These are phyloP conservation scores for Nothopassalora personata DNA, from an alignment of 2,329 filamentous ascomycete genomes.

Conservation along the genomic window DNA sequence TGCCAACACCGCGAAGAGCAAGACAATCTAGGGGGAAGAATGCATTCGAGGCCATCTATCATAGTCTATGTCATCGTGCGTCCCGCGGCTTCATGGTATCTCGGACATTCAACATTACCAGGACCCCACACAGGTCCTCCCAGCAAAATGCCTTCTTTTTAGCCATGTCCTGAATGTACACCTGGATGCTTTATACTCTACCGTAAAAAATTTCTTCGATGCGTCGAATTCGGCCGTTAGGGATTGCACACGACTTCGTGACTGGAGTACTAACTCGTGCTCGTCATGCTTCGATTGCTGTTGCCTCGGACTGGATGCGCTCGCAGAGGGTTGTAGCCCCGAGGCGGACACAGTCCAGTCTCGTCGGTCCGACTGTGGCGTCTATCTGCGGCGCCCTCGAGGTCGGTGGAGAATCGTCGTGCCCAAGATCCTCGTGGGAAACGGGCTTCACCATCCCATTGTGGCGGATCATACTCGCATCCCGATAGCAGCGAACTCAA, in stretches of 20 bases:
- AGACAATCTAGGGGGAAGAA: not conserved
- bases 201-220: not conserved
- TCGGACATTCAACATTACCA: conserved; percentile 3
- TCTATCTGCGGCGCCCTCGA: not conserved
- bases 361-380: not conserved
- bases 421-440: conserved; percentile 7
- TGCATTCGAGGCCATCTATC: not conserved
- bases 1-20: not conserved
- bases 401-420: conserved; percentile 4
- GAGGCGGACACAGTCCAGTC: not conserved
- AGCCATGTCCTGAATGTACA: not conserved
- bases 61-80: not conserved
- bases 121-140: not conserved
- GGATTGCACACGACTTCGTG: not conserved
- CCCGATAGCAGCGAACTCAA: conserved; percentile 25
- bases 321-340: conserved; percentile 18
- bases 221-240: not conserved
- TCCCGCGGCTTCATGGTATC: not conserved
- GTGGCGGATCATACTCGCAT: conserved; percentile 23
- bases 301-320: conserved; percentile 19
- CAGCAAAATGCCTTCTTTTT: not conserved
- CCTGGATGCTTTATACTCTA: not conserved
- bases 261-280: conserved; percentile 1
- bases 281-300: not conserved
- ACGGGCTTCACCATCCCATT: conserved; percentile 6